phyloP scores from a whole-genome alignment of 83 land plant genomes.

The Thuja plicata region DNA sequence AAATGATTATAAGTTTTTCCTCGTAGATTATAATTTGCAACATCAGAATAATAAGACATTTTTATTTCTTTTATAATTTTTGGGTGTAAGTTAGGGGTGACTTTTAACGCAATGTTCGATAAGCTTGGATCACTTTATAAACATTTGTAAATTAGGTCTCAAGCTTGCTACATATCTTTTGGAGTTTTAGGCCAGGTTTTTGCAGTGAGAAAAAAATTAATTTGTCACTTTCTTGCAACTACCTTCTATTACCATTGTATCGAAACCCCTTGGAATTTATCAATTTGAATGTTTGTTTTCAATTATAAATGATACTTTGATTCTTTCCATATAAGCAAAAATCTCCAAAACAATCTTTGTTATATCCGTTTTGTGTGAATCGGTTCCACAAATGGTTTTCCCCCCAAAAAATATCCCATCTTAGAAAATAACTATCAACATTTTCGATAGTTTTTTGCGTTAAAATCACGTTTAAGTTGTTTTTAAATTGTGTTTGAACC shows the following conservation, averaged over 20 bases:
- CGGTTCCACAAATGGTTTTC: too few relatives aligned
- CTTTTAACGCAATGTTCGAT: too few relatives aligned
- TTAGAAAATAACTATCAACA: too few relatives aligned
- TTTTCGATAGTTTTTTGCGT: too few relatives aligned
- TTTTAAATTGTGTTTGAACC: too few relatives aligned
- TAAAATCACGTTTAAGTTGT: too few relatives aligned
- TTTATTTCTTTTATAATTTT: background rate
- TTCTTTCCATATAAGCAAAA: too few relatives aligned
- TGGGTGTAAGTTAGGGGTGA: background rate
- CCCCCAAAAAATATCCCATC: too few relatives aligned
- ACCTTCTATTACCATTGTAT: background rate
- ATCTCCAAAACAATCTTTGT: too few relatives aligned
- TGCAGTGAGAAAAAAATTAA: background rate
- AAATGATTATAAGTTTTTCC: background rate
- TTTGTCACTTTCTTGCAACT: background rate
- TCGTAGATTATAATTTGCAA: background rate
- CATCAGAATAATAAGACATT: background rate
- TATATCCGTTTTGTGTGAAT: too few relatives aligned
- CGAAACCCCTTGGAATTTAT: background rate
- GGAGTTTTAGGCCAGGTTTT: background rate
- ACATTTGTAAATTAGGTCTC: background rate
- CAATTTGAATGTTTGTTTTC: background rate
- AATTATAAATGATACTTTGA: too few relatives aligned
- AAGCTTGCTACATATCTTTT: background rate
- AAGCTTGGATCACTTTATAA: background rate